Base-by-base conservation (phyloP, 352 stramenopile species). In the Pythium aphanidermatum region DNA sequence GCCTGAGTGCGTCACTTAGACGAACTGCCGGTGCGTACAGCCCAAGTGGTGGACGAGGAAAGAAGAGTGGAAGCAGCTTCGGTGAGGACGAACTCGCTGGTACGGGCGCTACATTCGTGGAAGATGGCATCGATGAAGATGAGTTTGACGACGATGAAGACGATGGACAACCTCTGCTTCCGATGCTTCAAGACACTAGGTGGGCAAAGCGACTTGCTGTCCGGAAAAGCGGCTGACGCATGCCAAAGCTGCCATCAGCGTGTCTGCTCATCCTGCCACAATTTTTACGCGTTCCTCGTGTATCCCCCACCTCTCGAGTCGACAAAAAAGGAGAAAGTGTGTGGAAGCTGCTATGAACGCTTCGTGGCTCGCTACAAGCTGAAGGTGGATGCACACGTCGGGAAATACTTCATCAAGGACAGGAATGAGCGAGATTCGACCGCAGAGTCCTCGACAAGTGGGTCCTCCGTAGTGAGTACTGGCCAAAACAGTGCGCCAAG, bases 401-500 rank as follows among this genome's bases (percentile, higher is more conserved):
- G 72, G 35, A 86, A 83, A 20, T 87, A 84, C 53, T 75, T 87
- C 27, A 63, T 74, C 49, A 77, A 71, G 33, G 67, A 81, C 20
- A 48, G 28, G 14, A 31, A 58, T 0, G 33, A 29, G 23, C 32
- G 60, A 21, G 56, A 74, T 25, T 26, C 21, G 21, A n/a, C n/a
- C n/a, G n/a, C n/a, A n/a, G n/a, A n/a, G n/a, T n/a, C n/a, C n/a
- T n/a, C n/a, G n/a, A n/a, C n/a, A n/a, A n/a, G n/a, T n/a, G n/a
- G n/a, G n/a, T n/a, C n/a, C n/a, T n/a, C n/a, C n/a, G n/a, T n/a
- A n/a, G n/a, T n/a, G n/a, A n/a, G n/a, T n/a, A n/a, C n/a, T n/a
- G n/a, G n/a, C n/a, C n/a, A n/a, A n/a, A n/a, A n/a, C n/a, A n/a
- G n/a, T n/a, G n/a, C n/a, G n/a, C n/a, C n/a, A n/a, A n/a, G n/a